Evolutionary conservation across 345 rosid species (phyloP), one percentile per base, ranked within the genome.

Genomic region (Ricinus communis): DNA sequence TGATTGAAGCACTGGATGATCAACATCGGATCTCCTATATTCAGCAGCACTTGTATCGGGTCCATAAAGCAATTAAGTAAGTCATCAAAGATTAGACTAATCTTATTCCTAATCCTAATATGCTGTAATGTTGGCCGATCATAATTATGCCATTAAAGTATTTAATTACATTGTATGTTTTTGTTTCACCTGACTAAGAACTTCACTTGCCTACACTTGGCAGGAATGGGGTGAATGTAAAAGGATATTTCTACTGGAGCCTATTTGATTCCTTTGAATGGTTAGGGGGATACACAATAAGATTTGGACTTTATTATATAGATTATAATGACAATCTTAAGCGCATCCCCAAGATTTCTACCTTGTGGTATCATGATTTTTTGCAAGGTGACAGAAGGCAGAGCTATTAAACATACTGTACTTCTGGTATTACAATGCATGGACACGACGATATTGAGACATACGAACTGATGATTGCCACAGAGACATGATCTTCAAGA

Each of bases 221-320:
- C 77, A 82, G 84, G 59, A 40, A 75, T 59, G 87, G 88, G 1
- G 86, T 76, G 67, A 79, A 85, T 13, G 86, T 87, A 24, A 80
- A 84, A 77, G 96, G 92, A 28, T 90, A 87, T 64, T 77, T 87
- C 18, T 83, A 85, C 55, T 90, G 89, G 89, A 83, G 81, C 70
- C 54, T 84, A 5, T 52, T 88, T 62, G 91, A 89, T 74, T 80
- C 85, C 51, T 85, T 88, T 71, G 91, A 89, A 68, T 89, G 90
- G 87, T 62, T 18, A 2, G 62, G 77, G 28, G 89, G 91, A 7
- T 86, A 65, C 64, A 41, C 36, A 0, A 33, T 76, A 14, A 79
- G 91, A 76, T 90, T 77, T 55, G 96, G 96, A 12, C 79, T 89
- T 22, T 87, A 86, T 77, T 86, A 85, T 71, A 74, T 79, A 18